Conservation (phyloP, 1,284 basidiomycete genomes). For the Mycosarcoma maydis region DNA sequence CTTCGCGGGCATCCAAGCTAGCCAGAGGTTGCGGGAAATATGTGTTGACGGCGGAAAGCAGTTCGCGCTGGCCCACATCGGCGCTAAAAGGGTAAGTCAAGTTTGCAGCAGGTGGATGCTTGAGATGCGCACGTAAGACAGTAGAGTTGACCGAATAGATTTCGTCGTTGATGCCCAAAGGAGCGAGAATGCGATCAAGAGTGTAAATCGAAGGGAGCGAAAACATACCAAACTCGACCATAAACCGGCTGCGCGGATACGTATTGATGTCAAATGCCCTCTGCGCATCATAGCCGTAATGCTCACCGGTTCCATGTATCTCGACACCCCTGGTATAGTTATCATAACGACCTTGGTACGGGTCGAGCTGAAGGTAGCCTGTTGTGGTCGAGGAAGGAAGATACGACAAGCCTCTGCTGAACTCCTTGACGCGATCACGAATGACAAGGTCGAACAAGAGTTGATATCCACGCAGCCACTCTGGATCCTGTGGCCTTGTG, state of each 20-base stretch:
- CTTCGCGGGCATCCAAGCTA: neutral
- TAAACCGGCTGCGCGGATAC: constrained; percentile 73
- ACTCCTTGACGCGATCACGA: constrained; percentile 70
- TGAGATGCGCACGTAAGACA: constrained; percentile 73
- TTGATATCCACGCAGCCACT: constrained; percentile 41
- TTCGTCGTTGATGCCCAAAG: constrained; percentile 69
- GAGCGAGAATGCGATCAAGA: constrained; percentile 73
- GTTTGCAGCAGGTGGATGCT: constrained; percentile 72
- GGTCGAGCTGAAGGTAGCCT: constrained; percentile 73
- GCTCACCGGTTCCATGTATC: constrained; percentile 70
- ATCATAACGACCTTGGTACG: constrained; percentile 72
- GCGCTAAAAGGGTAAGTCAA: constrained; percentile 74
- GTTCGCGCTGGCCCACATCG: constrained; percentile 72
- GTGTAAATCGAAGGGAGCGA: constrained; percentile 76
- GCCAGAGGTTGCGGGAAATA: constrained; percentile 55
- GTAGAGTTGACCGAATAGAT: constrained; percentile 75
- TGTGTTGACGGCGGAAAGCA: constrained; percentile 71
- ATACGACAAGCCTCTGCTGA: constrained; percentile 74
- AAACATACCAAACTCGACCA: constrained; percentile 77
- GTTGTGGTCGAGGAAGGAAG: constrained; percentile 73
- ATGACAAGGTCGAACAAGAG: constrained; percentile 70
- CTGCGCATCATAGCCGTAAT: constrained; percentile 72
- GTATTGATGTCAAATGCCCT: constrained; percentile 73
- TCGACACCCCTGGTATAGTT: constrained; percentile 70
- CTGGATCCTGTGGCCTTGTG: constrained; percentile 9